Base-by-base conservation (phyloP, 2,329 filamentous ascomycete species). In the Hymenoscyphus scutula region DNA sequence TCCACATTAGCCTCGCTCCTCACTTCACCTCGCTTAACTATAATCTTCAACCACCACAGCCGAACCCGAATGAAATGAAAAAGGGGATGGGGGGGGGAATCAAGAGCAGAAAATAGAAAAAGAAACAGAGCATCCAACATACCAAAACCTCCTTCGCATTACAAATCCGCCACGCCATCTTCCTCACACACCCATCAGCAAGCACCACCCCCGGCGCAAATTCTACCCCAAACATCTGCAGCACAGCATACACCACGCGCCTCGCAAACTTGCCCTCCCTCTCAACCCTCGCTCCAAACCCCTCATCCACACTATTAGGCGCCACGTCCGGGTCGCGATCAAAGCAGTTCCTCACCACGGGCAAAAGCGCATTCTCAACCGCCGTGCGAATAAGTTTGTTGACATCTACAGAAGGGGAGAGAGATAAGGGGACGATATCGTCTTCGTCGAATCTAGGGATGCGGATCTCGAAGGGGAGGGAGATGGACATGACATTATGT, bases 181-280 rank as follows among this genome's bases (percentile, higher is more conserved):
- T 97, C 72, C 84, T 86, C 64, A 98, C 90, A 69, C 89, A 96
- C 5, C 95, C 92, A 77, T 99, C 95, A 0, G 93, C 92, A 59
- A 90, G 87, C 34, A 99, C 95, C 0, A 98, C 94, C 53, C 92
- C 91, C 0, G 93, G 89, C 1, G 95, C 91, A 73, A 99, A 93
- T 75, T 99, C 95, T 64, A 99, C 90, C 58, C 93, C 95, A 75
- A 99, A 96, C 92, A 97, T 97, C 74, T 96, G 90, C 67, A 91
- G 89, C 30, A 99, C 91, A 4, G 93, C 95, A 75, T 96, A 98
- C 0, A 98, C 93, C 11, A 98, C 90, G 51, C 95, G 81, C 76
- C 88, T 91, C 0, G 94, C 89, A 71, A 92, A 98, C 76, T 96
- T 97, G 66, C 89, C 86, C 68, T 97, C 90, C 27, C 92, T 82